These are phyloP conservation scores for Heliosperma pusillum DNA, from an alignment of 148 eudicot species.

Conservation along the genomic window DNA sequence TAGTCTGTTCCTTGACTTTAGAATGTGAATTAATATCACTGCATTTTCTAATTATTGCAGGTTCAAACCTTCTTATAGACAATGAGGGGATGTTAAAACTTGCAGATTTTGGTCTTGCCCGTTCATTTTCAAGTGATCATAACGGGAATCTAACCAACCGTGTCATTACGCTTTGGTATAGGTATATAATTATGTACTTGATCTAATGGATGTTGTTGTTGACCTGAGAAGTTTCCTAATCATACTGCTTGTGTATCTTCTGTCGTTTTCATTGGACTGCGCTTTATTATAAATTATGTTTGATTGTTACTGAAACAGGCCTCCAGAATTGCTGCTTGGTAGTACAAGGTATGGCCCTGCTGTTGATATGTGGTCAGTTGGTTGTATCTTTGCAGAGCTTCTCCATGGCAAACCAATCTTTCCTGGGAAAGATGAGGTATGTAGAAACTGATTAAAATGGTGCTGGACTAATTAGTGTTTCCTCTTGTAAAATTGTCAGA, in stretches of 20 bases:
- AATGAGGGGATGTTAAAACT: constrained; percentile 85
- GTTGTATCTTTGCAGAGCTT: constrained; percentile 94
- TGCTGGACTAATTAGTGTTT: not conserved
- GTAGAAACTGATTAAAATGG: not conserved
- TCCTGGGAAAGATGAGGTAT: constrained; percentile 82
- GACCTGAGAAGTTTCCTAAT: not conserved
- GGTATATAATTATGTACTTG: constrained; percentile 41
- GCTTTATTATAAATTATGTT: not conserved
- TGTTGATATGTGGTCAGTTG: constrained; percentile 99
- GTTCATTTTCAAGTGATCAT: constrained; percentile 74
- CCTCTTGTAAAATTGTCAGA: not conserved
- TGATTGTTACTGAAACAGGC: constrained; percentile 41
- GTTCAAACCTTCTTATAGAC: constrained; percentile 85
- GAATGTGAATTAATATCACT: not conserved
- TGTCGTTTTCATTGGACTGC: not conserved
- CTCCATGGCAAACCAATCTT: constrained; percentile 76
- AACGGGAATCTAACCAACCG: constrained; percentile 88
- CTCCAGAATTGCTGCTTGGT: constrained; percentile 95
- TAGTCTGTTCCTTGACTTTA: not conserved
- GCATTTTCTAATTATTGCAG: constrained; percentile 27
- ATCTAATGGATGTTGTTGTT: not conserved
- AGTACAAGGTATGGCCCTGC: constrained; percentile 95
- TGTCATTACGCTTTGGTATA: constrained; percentile 90
- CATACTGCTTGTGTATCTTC: not conserved
- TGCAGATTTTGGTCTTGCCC: constrained; percentile 96